A percentile compares a stretch with the other conserved stretches of the same genome.
phyloP scores from a whole-genome alignment of 1,284 basidiomycete genomes.

The Peniophora sp. region DNA sequence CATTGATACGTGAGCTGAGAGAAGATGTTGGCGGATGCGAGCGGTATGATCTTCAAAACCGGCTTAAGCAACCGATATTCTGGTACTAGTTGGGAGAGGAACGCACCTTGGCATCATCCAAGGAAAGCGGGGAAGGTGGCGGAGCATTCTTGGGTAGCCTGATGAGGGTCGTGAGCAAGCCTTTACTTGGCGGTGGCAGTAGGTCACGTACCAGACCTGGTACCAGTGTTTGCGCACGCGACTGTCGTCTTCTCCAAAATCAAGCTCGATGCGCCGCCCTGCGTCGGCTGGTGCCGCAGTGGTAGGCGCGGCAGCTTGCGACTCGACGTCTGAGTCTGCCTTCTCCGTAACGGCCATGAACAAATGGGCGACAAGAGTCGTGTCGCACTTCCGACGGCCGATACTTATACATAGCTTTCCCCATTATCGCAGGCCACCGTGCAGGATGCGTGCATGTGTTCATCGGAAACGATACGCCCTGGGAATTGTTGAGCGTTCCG shows the following conservation, averaged over 20 bases:
- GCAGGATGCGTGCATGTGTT: too few relatives aligned
- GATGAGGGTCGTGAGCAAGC: not conserved
- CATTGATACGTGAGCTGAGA: conserved; percentile 56
- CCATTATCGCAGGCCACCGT: too few relatives aligned
- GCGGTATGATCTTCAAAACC: conserved; percentile 53
- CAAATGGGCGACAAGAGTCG: too few relatives aligned
- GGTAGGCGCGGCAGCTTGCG: too few relatives aligned
- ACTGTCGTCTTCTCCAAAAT: conserved; percentile 36
- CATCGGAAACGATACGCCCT: too few relatives aligned
- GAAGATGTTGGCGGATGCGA: conserved; percentile 48
- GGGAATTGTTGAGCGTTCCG: too few relatives aligned
- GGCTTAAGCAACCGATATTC: too few relatives aligned
- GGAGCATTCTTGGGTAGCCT: conserved; percentile 57
- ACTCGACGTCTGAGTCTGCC: too few relatives aligned
- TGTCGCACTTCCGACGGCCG: too few relatives aligned
- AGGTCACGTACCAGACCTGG: conserved; percentile 30
- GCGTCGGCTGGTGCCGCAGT: not conserved
- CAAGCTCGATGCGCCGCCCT: conserved; percentile 24
- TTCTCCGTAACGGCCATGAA: too few relatives aligned
- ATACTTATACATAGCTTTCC: too few relatives aligned
- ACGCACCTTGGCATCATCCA: conserved; percentile 41
- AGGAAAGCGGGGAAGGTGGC: conserved; percentile 42
- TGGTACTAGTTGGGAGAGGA: not conserved
- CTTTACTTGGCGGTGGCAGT: conserved; percentile 1
- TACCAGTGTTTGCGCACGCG: conserved; percentile 40